Conservation (phyloP, 257 asterid species). For the Lavandula angustifolia region DNA sequence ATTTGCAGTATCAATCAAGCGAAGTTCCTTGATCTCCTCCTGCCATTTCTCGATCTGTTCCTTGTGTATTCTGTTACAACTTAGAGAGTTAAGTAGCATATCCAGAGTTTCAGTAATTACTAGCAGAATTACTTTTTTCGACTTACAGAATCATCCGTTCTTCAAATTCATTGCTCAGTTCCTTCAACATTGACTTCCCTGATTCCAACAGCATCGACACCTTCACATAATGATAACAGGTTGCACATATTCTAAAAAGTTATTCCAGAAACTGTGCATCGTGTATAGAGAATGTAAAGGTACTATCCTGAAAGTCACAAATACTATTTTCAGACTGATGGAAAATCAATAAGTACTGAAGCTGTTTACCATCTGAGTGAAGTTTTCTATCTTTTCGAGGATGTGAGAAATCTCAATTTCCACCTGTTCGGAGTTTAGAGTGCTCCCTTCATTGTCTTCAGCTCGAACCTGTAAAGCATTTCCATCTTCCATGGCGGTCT, state of each 20-base stretch:
- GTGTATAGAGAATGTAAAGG: slow-evolving; percentile 11
- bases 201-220: slow-evolving; percentile 89
- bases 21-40: slow-evolving; percentile 83
- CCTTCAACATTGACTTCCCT: slow-evolving; percentile 87
- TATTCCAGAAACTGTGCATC: slow-evolving; percentile 13
- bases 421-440: slow-evolving; percentile 62
- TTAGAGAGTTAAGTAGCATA: slow-evolving; percentile 30
- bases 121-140: slow-evolving; percentile 2
- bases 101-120: slow-evolving; percentile 21
- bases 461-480: slow-evolving; percentile 40
- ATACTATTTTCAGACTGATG: neutral
- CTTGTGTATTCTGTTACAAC: slow-evolving; percentile 65
- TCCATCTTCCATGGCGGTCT: slow-evolving; percentile 40
- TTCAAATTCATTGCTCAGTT: slow-evolving; percentile 74
- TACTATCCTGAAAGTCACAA: slow-evolving; percentile 13
- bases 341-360: slow-evolving; percentile 8
- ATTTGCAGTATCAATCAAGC: slow-evolving; percentile 69
- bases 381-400: slow-evolving; percentile 71
- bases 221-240: slow-evolving; percentile 42
- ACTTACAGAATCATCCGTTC: slow-evolving; percentile 76
- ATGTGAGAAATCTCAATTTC: slow-evolving; percentile 71
- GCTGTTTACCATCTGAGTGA: slow-evolving; percentile 69
- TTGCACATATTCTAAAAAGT: slow-evolving; percentile 17
- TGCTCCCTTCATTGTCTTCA: slow-evolving; percentile 51
- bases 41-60: slow-evolving; percentile 89